Percentiles rank a stretch among this genome's conserved stretches.
These are phyloP conservation scores for Thamnidium elegans DNA, from an alignment of 192 early-diverging fungal species.

Conservation along the genomic window DNA sequence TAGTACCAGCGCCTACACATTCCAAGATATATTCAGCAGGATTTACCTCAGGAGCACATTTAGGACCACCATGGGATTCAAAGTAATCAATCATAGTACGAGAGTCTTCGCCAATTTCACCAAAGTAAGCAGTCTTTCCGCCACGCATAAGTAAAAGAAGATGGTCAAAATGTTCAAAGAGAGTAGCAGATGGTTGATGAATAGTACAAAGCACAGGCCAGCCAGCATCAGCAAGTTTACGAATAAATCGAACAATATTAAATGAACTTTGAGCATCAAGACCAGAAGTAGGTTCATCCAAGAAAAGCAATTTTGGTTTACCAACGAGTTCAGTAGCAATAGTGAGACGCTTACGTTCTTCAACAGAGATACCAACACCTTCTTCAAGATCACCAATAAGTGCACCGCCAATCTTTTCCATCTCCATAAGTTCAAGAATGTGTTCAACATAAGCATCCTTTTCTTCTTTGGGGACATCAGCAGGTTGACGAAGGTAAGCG, in stretches of 20 bases:
- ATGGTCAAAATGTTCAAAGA: constrained; percentile 85
- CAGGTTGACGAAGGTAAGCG: constrained; percentile 68
- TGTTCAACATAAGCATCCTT: constrained; percentile 54
- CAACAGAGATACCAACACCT: constrained; percentile 73
- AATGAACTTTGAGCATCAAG: constrained; percentile 80
- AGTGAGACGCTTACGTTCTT: constrained; percentile 78
- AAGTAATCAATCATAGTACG: constrained; percentile 66
- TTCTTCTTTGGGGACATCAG: constrained; percentile 46
- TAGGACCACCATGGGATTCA: constrained; percentile 66
- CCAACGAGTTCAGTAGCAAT: constrained; percentile 85
- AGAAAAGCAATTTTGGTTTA: constrained; percentile 71
- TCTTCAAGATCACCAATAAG: constrained; percentile 50
- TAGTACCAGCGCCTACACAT: constrained; percentile 67
- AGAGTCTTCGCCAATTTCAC: constrained; percentile 69
- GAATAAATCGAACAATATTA: constrained; percentile 73
- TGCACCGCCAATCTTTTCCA: constrained; percentile 56
- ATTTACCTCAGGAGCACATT: constrained; percentile 64
- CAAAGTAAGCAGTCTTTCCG: constrained; percentile 78
- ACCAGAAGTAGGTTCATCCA: constrained; percentile 71
- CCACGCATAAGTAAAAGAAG: constrained; percentile 75
- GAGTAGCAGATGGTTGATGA: constrained; percentile 78
- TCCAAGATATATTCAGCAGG: constrained; percentile 87
- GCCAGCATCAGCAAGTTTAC: constrained; percentile 59
- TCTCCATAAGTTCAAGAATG: constrained; percentile 52
- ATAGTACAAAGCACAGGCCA: constrained; percentile 79